Conservation (phyloP, 2,329 filamentous ascomycete species). For the Beauveria sp. region DNA sequence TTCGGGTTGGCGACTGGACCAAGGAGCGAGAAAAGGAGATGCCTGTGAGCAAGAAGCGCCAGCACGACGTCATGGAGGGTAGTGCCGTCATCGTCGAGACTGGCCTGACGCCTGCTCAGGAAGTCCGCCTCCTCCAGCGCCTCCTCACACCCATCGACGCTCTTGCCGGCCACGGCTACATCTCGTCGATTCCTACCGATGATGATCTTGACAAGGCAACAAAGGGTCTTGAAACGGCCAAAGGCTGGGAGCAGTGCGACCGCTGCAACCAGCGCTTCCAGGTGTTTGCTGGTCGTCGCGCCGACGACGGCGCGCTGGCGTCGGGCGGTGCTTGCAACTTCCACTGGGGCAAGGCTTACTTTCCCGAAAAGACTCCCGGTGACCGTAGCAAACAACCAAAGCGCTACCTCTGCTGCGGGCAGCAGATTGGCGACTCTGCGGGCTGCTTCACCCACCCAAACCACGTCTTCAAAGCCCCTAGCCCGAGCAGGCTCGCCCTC, state of each 20-base stretch:
- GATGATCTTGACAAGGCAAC: conserved; percentile 60
- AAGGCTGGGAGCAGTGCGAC: conserved; percentile 83
- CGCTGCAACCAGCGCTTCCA: conserved; percentile 82
- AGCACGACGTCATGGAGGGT: conserved; percentile 24
- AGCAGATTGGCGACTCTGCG: conserved; percentile 60
- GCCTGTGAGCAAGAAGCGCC: conserved; percentile 27
- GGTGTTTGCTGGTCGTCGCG: conserved; percentile 78
- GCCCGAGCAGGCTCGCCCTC: conserved; percentile 67
- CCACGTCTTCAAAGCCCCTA: conserved; percentile 83
- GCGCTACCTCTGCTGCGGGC: conserved; percentile 71
- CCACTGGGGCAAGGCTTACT: conserved; percentile 67
- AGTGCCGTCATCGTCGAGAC: conserved; percentile 54
- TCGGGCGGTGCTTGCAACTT: conserved; percentile 72
- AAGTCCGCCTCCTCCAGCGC: conserved; percentile 55
- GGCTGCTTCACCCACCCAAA: conserved; percentile 66
- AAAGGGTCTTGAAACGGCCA: conserved; percentile 56
- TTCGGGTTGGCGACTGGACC: conserved; percentile 66
- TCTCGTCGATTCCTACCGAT: conserved; percentile 57
- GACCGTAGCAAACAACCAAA: conserved; percentile 49
- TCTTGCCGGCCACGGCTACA: conserved; percentile 67
- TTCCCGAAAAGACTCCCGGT: conserved; percentile 48
- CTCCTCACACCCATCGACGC: conserved; percentile 57
- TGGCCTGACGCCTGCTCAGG: conserved; percentile 59
- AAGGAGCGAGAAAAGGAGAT: conserved; percentile 42
- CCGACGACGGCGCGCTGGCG: conserved; percentile 66